Base-by-base conservation (phyloP, 306 rosid species). In the Cicer pinnatifidum region DNA sequence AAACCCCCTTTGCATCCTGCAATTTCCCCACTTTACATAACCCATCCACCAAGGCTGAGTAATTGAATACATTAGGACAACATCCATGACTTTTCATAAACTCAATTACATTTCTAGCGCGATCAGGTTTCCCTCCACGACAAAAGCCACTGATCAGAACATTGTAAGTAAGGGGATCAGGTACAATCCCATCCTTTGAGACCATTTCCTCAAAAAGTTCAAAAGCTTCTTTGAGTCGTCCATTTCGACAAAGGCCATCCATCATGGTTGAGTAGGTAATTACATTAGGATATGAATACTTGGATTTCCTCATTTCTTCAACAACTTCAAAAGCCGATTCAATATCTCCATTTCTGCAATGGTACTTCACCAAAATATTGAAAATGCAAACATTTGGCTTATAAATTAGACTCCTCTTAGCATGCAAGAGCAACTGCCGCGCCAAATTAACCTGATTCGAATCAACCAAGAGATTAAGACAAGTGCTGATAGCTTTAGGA, bases 81-180 rank as follows among this genome's bases (percentile, higher is more conserved):
- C 96, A 93, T 47, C 98, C 96, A 56, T 89, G 86, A 80, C 62
- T 85, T 86, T 79, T 91, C 98, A 93, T 91, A 56, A 88, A 93
- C 19, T 78, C 89, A 63, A 91, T 60, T 37, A 93, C 74, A 73
- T 78, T 86, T 71, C 86, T 82, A 4, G 98, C 98, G 19, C 78
- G 87, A 53, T 86, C 87, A 4, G 85, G 83, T 64, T 91, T 83
- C 13, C 94, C 91, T 75, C 38, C 86, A 19, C 74, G 82, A 72
- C 90, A 93, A 71, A 93, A 89, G 8, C 98, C 98, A 16, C 84
- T 81, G 71, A 91, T 89, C 88, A 89, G 69, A 75, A 82, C 77
- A 77, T 89, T 91, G 89, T 88, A 93, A 19, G 91, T 85, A 39
- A 91, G 75, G 16, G 82, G 91, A 73, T 93, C 96, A 3, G 98